Percentiles rank a stretch among this genome's conserved stretches.
These are phyloP conservation scores for Spergularia marina DNA, from an alignment of 148 eudicot species.

Conservation along the genomic window DNA sequence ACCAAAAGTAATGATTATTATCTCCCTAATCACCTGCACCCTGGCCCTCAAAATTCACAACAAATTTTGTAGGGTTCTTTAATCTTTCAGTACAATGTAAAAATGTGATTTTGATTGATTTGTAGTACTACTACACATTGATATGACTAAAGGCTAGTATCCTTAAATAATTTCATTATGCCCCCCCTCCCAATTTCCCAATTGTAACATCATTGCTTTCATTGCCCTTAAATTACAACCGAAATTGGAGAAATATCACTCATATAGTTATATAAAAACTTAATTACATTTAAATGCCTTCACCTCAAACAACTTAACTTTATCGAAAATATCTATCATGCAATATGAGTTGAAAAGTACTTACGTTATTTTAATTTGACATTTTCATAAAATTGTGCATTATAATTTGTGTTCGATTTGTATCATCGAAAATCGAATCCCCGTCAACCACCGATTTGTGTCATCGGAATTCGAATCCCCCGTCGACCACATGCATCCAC, in stretches of 20 bases:
- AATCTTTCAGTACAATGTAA: not conserved
- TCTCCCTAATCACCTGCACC: not conserved
- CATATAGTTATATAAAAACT: not conserved
- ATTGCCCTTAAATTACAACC: too few species aligned
- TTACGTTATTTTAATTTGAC: too few species aligned
- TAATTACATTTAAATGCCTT: too few species aligned
- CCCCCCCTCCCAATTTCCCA: not conserved
- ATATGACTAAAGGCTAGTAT: not conserved
- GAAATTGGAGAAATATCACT: too few species aligned
- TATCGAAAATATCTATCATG: too few species aligned
- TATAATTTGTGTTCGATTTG: too few species aligned
- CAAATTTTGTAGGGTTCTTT: not conserved
- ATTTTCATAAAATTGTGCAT: too few species aligned
- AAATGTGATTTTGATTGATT: slow-evolving; percentile 5
- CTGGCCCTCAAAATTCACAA: not conserved
- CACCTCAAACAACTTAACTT: too few species aligned
- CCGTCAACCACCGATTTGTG: not conserved
- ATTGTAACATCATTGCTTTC: too few species aligned
- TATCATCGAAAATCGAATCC: too few species aligned
- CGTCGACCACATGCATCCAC: not conserved
- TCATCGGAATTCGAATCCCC: too few species aligned
- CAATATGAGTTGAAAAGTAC: too few species aligned
- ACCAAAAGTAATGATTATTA: not conserved
- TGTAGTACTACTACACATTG: not conserved
- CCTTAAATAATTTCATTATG: not conserved